Percentiles rank a stretch among this genome's conserved stretches.
These are phyloP conservation scores for Tolypocladium ophioglossoides DNA, from an alignment of 2,329 filamentous ascomycete genomes.

Conservation along the genomic window DNA sequence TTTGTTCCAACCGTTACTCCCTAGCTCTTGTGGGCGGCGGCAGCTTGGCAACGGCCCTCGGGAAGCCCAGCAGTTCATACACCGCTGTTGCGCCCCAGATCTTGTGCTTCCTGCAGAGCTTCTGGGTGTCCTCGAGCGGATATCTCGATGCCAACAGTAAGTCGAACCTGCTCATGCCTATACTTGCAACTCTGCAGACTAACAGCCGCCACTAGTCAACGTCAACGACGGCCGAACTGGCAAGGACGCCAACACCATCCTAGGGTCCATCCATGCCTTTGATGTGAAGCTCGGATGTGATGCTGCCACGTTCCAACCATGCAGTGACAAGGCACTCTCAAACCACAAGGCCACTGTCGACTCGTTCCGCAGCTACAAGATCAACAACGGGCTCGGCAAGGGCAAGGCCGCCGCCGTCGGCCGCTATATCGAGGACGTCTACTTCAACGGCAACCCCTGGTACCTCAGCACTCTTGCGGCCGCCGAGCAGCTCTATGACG, in stretches of 20 bases:
- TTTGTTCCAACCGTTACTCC: background rate
- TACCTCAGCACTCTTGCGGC: conserved; percentile 67
- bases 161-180: conserved; percentile 4
- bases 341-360: conserved; percentile 70
- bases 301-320: conserved; percentile 66
- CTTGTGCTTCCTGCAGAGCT: conserved; percentile 63
- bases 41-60: conserved; percentile 52
- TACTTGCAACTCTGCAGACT: background rate
- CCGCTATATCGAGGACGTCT: conserved; percentile 61
- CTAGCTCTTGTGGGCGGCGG: conserved; percentile 54
- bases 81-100: conserved; percentile 56
- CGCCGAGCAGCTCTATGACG: conserved; percentile 71
- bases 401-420: conserved; percentile 53
- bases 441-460: conserved; percentile 75
- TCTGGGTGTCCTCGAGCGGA: conserved; percentile 52
- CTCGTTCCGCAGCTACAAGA: conserved; percentile 62
- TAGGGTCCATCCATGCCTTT: conserved; percentile 57
- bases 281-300: conserved; percentile 58
- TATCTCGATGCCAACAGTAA: conserved; percentile 59
- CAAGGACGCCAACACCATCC: conserved; percentile 61
- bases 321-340: conserved; percentile 55
- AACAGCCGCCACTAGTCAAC: conserved; percentile 31
- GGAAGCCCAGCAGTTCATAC: conserved; percentile 49
- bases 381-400: conserved; percentile 55
- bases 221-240: conserved; percentile 50